Evolutionary conservation across 768 basidiomycete genomes (phyloP).

Genomic region (Termitomyces sp.): DNA sequence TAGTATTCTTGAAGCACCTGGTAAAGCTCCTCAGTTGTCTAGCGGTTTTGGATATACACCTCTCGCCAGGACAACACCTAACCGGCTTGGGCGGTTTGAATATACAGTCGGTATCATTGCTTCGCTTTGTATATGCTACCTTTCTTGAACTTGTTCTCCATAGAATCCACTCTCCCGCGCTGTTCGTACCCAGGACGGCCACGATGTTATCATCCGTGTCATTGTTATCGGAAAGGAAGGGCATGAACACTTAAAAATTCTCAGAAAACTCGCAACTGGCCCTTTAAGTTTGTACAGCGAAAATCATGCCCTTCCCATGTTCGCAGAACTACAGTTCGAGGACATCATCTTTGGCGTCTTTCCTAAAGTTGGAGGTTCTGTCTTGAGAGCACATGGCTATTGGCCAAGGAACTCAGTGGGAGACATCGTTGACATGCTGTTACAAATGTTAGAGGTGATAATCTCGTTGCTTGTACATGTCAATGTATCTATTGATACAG

Average conservation of each 20-base stretch:
- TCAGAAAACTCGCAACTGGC: slow-evolving; percentile 19
- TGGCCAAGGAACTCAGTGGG: slow-evolving; percentile 29
- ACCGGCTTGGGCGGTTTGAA: background rate
- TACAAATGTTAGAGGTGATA: slow-evolving; percentile 19
- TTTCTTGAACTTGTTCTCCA: background rate
- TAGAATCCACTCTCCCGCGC: slow-evolving; percentile 10
- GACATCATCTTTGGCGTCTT: slow-evolving; percentile 27
- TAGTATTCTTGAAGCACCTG: background rate
- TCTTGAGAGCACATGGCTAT: slow-evolving; percentile 11
- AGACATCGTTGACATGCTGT: slow-evolving; percentile 26
- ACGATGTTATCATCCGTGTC: slow-evolving; percentile 16
- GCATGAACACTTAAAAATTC: slow-evolving; percentile 20
- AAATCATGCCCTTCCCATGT: slow-evolving; percentile 27
- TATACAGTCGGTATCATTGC: background rate
- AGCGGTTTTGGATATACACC: background rate
- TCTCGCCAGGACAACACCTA: background rate
- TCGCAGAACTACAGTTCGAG: slow-evolving; percentile 22
- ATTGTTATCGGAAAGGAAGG: slow-evolving; percentile 20
- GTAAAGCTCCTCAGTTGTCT: background rate
- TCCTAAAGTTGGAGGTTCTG: slow-evolving; percentile 17
- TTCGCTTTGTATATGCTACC: background rate
- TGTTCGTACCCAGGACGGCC: slow-evolving; percentile 17
- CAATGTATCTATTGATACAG: background rate
- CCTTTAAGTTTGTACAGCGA: slow-evolving; percentile 11
- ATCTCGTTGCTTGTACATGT: background rate